These are phyloP conservation scores for Apiotrichum sp. DNA, from an alignment of 1,284 basidiomycete genomes.

Conservation along the genomic window DNA sequence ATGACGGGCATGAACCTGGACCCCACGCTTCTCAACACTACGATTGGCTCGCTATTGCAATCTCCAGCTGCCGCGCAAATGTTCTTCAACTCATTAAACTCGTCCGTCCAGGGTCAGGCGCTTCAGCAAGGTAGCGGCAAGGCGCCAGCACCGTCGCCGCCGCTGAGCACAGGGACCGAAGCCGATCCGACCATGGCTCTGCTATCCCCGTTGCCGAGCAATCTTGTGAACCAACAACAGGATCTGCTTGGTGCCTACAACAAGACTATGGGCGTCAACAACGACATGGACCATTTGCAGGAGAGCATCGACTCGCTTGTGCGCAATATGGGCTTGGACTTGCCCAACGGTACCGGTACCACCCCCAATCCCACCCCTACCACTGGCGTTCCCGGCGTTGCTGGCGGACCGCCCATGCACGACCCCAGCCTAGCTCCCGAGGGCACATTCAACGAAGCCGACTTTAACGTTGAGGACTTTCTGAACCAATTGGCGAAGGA, in stretches of 20 bases:
- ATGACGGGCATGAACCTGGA: slow-evolving; percentile 32
- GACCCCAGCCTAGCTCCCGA: slow-evolving; percentile 4
- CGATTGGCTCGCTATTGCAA: slow-evolving; percentile 57
- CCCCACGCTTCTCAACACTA: slow-evolving; percentile 54
- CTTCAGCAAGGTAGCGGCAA: slow-evolving; percentile 13
- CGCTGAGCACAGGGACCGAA: slow-evolving; percentile 1
- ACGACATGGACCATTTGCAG: slow-evolving; percentile 66
- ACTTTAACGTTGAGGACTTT: slow-evolving; percentile 43
- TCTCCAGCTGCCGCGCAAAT: slow-evolving; percentile 64
- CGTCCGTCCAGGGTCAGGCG: slow-evolving; percentile 35
- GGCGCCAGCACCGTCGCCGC: slow-evolving; percentile 4
- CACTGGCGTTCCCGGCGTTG: neutral
- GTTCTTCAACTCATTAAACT: slow-evolving; percentile 54
- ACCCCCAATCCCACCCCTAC: neutral
- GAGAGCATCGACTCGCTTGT: slow-evolving; percentile 67
- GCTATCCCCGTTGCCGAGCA: slow-evolving; percentile 35
- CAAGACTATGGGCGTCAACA: slow-evolving; percentile 60
- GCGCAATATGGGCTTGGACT: slow-evolving; percentile 59
- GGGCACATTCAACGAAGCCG: slow-evolving; percentile 19
- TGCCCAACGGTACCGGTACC: slow-evolving; percentile 10
- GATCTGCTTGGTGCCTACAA: slow-evolving; percentile 57
- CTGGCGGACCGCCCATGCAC: neutral
- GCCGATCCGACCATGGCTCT: slow-evolving; percentile 37
- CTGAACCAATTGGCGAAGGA: slow-evolving; percentile 30
- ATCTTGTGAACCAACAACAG: slow-evolving; percentile 29